A percentile compares a stretch with the other conserved stretches of the same genome.
These are phyloP conservation scores for Diaporthe sp. DNA, from an alignment of 2,329 filamentous ascomycete genomes.

Conservation along the genomic window DNA sequence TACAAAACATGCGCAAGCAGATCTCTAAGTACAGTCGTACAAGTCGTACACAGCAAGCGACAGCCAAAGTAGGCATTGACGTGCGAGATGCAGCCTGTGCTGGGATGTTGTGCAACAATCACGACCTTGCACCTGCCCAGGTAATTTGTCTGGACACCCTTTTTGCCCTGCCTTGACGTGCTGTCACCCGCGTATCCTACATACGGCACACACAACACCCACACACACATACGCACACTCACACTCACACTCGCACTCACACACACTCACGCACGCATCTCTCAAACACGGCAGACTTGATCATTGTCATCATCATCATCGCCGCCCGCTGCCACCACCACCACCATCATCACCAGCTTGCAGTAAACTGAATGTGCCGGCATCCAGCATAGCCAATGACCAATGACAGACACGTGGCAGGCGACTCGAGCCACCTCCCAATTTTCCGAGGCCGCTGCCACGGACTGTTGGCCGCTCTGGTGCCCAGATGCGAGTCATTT, in stretches of 20 bases:
- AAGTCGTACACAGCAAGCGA: background rate
- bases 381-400: constrained; percentile 21
- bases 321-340: background rate
- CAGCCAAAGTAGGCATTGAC: background rate
- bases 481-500: constrained; percentile 29
- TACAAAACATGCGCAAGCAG: background rate
- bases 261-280: background rate
- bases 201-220: background rate
- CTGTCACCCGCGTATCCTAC: constrained; percentile 1
- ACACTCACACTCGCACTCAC: background rate
- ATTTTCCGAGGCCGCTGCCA: constrained; percentile 6
- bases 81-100: background rate
- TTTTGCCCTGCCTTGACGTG: background rate
- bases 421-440: constrained; percentile 21
- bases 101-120: background rate
- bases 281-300: background rate
- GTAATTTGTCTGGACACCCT: background rate
- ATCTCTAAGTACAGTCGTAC: background rate
- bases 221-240: background rate
- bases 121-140: background rate
- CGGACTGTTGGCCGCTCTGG: constrained; percentile 11
- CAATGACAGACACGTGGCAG: constrained; percentile 21
- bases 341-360: background rate
- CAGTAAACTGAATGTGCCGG: constrained; percentile 19
- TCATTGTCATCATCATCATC: background rate